Evolutionary conservation across 768 basidiomycete species (phyloP), one percentile per base, ranked within the genome.

Genomic region (Agrocybe praecox): DNA sequence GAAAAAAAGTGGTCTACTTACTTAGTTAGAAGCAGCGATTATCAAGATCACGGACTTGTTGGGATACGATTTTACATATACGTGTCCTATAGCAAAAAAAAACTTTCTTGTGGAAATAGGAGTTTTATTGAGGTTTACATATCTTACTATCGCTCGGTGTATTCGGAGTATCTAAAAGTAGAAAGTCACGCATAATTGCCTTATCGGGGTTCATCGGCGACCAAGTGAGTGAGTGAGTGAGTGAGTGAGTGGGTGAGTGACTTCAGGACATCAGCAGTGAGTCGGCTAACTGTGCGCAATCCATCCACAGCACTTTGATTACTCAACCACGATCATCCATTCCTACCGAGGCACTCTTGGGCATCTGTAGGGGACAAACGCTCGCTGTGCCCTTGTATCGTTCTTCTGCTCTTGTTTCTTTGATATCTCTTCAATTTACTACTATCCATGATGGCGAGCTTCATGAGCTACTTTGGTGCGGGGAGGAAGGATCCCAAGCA

Each of bases 381-480:
- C 56, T 57, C 49, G 44, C 52, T 55, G 52, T 47, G 55, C 42
- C 51, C 55, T 51, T 54, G n/a, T n/a, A 53, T 57, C 46, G 49
- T 57, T 57, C 29, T 29, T 18, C 40, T 48, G 55, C 36, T 42
- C 48, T 22, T 22, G 45, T 33, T 9, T 21, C 26, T 6, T 21
- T 17, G 33, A 40, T 17, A 22, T 29, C n/a, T n/a, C n/a, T 40
- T n/a, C 40, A 24, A 34, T 47, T 40, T 33, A 44, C 22, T 54
- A 61, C 62, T n/a, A n/a, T n/a, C 62, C 53, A 89, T 87, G 86
- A 88, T 90, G 87, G 78, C 86, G 15, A 77, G 85, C 33, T 76
- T 91, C 54, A 92, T 97, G 88, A 89, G 87, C 70, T 96, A 90
- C 79, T 94, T 99, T 72, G 89, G 88, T 12, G 88, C 55, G 15